Conservation (phyloP, 2,329 filamentous ascomycete species). For the Neonectria hederae region DNA sequence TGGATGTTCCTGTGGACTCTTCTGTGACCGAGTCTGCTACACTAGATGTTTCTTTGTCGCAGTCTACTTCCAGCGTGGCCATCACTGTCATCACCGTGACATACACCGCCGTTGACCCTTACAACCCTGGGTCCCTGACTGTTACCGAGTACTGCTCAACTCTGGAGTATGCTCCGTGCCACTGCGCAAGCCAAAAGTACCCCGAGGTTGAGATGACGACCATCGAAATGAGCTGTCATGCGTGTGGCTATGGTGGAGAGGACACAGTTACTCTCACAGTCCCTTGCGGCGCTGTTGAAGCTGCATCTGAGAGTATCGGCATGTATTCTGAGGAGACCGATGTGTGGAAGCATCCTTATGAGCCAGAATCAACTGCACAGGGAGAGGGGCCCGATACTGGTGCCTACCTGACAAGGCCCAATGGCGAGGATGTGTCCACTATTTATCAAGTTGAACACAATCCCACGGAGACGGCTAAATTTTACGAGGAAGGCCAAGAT, state of each 20-base stretch:
- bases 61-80: too few relatives aligned
- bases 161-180: slow-evolving; percentile 17
- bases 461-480: not conserved
- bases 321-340: not conserved
- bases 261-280: slow-evolving; percentile 19
- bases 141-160: slow-evolving; percentile 23
- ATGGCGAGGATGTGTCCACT: not conserved
- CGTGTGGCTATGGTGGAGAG: slow-evolving; percentile 24
- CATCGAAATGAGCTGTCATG: slow-evolving; percentile 9
- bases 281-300: slow-evolving; percentile 1
- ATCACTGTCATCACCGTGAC: slow-evolving; percentile 18
- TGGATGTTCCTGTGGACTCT: too few relatives aligned
- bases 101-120: slow-evolving; percentile 25
- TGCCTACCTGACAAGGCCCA: not conserved
- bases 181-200: slow-evolving; percentile 9
- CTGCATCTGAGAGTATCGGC: not conserved
- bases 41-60: too few relatives aligned
- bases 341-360: not conserved
- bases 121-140: slow-evolving; percentile 13
- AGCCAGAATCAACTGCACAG: not conserved
- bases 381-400: not conserved
- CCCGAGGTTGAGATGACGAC: slow-evolving; percentile 26
- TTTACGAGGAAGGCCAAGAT: not conserved
- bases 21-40: too few relatives aligned
- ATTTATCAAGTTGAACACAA: not conserved